Conservation (phyloP, 1,284 basidiomycete species). For the Ustilago tritici region DNA sequence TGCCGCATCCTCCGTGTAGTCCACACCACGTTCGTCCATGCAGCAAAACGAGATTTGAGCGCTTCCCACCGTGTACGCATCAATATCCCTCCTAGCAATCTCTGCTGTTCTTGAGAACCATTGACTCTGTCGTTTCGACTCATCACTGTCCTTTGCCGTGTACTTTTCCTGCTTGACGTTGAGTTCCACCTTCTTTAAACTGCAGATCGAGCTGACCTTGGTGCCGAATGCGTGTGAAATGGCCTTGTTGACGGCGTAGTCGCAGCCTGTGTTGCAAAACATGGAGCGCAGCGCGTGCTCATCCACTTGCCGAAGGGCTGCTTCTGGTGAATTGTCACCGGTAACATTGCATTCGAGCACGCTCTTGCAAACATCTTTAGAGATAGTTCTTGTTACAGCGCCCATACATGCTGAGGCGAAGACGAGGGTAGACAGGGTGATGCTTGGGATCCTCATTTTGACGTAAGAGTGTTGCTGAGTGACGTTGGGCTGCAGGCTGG, state of each 20-base stretch:
- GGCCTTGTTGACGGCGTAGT: conserved; percentile 25
- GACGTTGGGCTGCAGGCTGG: not conserved
- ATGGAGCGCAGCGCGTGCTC: conserved; percentile 19
- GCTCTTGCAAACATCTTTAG: not conserved
- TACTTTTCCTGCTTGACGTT: conserved; percentile 25
- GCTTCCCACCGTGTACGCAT: conserved; percentile 30
- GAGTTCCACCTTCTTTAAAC: conserved; percentile 29
- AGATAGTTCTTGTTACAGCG: not conserved
- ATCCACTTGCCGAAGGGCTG: conserved; percentile 37
- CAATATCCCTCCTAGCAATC: conserved; percentile 27
- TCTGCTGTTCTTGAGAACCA: not conserved
- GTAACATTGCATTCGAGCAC: conserved; percentile 27
- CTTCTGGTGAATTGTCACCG: conserved; percentile 33
- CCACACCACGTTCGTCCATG: conserved; percentile 7
- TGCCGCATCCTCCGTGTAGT: conserved; percentile 27
- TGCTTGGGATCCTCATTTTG: conserved; percentile 11
- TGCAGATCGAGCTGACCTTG: conserved; percentile 23
- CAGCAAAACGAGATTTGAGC: conserved; percentile 36
- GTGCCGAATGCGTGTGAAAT: conserved; percentile 12
- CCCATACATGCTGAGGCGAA: not conserved
- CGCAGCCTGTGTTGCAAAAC: conserved; percentile 40
- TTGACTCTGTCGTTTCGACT: not conserved
- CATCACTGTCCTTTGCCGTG: conserved; percentile 19
- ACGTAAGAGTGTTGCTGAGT: not conserved
- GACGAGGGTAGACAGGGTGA: not conserved